Evolutionary conservation across 1,284 basidiomycete species (phyloP).

Genomic region (Naganishia albida): DNA sequence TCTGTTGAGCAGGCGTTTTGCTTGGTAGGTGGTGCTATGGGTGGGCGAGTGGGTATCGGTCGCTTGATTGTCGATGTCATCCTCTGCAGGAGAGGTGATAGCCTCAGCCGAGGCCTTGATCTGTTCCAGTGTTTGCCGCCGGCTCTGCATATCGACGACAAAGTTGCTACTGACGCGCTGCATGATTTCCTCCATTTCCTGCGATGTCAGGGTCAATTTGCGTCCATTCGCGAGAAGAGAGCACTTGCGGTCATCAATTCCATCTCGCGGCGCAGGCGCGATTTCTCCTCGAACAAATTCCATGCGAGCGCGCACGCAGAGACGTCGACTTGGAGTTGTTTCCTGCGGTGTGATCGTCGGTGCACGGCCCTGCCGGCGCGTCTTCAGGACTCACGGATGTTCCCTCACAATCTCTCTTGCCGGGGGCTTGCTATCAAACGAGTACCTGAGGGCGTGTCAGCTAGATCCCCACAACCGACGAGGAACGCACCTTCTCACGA

Average conservation of each 20-base stretch:
- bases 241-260: slow-evolving; percentile 9
- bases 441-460: background rate
- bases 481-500: background rate
- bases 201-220: background rate
- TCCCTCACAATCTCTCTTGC: slow-evolving; percentile 6
- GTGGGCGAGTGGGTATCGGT: background rate
- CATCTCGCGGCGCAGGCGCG: slow-evolving; percentile 1
- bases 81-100: background rate
- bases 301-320: slow-evolving; percentile 11
- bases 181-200: slow-evolving; percentile 26
- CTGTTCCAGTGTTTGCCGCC: slow-evolving; percentile 9
- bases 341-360: background rate
- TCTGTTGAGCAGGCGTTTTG: slow-evolving; percentile 11
- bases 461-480: too few species aligned
- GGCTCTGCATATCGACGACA: background rate
- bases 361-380: background rate
- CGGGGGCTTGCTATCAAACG: slow-evolving; percentile 8
- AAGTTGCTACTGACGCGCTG: slow-evolving; percentile 17
- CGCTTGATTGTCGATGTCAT: slow-evolving; percentile 2
- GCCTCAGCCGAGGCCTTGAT: slow-evolving; percentile 1
- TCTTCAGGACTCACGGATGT: slow-evolving; percentile 10
- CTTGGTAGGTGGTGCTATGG: slow-evolving; percentile 10
- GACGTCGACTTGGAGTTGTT: slow-evolving; percentile 16
- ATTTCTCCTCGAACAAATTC: slow-evolving; percentile 2
- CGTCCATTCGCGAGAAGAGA: background rate